phyloP scores from a whole-genome alignment of 257 asterid genomes.

The Solanum pimpinellifolium region DNA sequence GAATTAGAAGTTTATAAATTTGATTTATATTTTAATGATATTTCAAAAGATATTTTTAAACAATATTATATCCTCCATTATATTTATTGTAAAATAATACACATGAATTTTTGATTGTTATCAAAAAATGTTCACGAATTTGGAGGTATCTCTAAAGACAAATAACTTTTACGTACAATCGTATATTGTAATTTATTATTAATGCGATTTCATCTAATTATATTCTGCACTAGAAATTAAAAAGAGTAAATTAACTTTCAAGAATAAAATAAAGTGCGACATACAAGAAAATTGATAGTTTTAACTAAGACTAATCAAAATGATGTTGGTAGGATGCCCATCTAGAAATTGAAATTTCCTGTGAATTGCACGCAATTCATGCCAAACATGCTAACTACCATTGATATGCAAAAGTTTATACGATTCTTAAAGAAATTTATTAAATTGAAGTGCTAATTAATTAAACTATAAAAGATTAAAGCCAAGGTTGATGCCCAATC shows the following conservation, averaged over 20 bases:
- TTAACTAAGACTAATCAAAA: not conserved
- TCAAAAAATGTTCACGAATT: not conserved
- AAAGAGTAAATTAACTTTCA: not conserved
- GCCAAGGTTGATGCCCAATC: not conserved
- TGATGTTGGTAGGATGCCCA: slow-evolving; percentile 17
- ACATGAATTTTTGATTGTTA: not conserved
- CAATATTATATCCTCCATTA: not conserved
- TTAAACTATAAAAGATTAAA: not conserved
- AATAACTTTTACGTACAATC: not conserved
- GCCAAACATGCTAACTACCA: slow-evolving; percentile 11
- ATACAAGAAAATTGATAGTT: not conserved
- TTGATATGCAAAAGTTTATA: not conserved
- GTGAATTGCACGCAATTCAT: slow-evolving; percentile 6
- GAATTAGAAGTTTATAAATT: not conserved
- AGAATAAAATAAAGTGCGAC: slow-evolving; percentile 10
- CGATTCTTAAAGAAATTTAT: not conserved
- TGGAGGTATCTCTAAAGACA: not conserved
- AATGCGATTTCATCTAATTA: not conserved
- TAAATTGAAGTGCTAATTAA: not conserved
- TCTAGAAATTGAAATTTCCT: not conserved
- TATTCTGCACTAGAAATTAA: not conserved
- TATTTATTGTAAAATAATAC: not conserved
- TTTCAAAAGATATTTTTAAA: not conserved
- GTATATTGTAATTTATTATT: not conserved
- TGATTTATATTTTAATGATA: not conserved